These are phyloP conservation scores for Coniophora puteana DNA, from an alignment of 1,284 basidiomycete species.

Conservation along the genomic window DNA sequence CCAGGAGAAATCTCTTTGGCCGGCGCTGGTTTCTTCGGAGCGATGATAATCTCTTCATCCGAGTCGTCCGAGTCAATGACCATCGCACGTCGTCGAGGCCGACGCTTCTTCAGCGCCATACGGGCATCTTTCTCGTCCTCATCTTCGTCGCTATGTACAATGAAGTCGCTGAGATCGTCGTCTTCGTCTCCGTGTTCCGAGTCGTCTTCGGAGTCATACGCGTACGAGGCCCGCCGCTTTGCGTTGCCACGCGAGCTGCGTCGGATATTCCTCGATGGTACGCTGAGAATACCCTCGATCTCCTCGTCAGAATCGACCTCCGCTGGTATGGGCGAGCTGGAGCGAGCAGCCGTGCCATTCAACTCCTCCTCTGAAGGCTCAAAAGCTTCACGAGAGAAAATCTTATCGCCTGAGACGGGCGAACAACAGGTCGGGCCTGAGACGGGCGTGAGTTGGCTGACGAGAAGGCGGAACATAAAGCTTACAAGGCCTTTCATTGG, in stretches of 20 bases:
- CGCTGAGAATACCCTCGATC: constrained; percentile 11
- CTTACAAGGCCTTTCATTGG: constrained; percentile 44
- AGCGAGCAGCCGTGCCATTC: constrained; percentile 8
- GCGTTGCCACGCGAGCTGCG: constrained; percentile 18
- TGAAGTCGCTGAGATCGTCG: constrained; percentile 49
- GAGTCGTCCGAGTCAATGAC: constrained; percentile 49
- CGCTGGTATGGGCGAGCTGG: constrained; percentile 5
- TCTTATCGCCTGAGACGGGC: constrained; percentile 33
- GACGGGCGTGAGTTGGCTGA: background rate
- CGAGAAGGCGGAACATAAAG: constrained; percentile 2
- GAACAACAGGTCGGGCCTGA: constrained; percentile 49
- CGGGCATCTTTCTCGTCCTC: constrained; percentile 43
- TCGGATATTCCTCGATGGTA: constrained; percentile 11
- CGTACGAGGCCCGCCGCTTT: constrained; percentile 20
- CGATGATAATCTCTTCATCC: constrained; percentile 40
- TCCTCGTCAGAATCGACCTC: constrained; percentile 17
- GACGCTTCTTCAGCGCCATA: constrained; percentile 32
- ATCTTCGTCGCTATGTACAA: constrained; percentile 46
- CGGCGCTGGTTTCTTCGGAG: constrained; percentile 25
- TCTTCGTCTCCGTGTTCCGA: constrained; percentile 33
- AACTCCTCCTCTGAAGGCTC: constrained; percentile 47
- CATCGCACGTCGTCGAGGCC: constrained; percentile 27
- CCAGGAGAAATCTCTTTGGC: too few species aligned
- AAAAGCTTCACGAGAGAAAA: constrained; percentile 47
- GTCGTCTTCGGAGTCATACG: constrained; percentile 14